phyloP scores from a whole-genome alignment of 2,329 filamentous ascomycete genomes.

The Colletotrichum chlorophyti region DNA sequence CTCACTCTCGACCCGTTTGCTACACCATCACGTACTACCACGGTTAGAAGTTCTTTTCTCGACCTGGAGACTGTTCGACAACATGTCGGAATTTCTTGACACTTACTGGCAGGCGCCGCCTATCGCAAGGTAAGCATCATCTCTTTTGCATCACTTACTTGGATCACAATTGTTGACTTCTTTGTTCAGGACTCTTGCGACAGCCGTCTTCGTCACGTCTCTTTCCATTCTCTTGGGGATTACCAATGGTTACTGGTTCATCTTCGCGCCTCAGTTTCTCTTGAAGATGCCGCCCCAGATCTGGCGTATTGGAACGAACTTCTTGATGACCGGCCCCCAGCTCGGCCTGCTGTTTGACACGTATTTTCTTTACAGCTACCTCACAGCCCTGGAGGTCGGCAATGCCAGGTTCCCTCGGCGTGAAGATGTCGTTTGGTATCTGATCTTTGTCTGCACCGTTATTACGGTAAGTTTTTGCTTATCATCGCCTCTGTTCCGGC shows the following conservation, averaged over 20 bases:
- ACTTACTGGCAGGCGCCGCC: slow-evolving; percentile 49
- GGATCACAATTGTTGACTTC: slow-evolving; percentile 13
- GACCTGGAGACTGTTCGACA: slow-evolving; percentile 16
- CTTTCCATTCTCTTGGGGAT: slow-evolving; percentile 63
- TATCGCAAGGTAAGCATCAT: slow-evolving; percentile 47
- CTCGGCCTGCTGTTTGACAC: slow-evolving; percentile 72
- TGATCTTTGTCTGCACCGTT: slow-evolving; percentile 73
- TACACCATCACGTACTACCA: no score
- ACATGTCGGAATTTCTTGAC: slow-evolving; percentile 33
- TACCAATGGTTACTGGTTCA: slow-evolving; percentile 54
- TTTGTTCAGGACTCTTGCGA: slow-evolving; percentile 68
- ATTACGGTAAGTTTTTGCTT: slow-evolving; percentile 79
- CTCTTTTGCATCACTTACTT: not conserved
- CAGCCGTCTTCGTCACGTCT: slow-evolving; percentile 67
- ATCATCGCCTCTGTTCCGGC: slow-evolving; percentile 29
- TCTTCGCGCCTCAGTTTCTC: slow-evolving; percentile 59
- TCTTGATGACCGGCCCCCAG: slow-evolving; percentile 46
- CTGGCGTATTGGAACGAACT: slow-evolving; percentile 50
- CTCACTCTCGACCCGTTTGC: no score
- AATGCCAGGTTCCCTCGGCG: slow-evolving; percentile 76
- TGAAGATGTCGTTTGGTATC: slow-evolving; percentile 82
- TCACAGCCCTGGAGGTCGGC: slow-evolving; percentile 74
- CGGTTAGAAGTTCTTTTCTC: not conserved
- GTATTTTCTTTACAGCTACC: slow-evolving; percentile 79
- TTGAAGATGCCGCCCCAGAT: slow-evolving; percentile 56